Evolutionary conservation across 2,329 filamentous ascomycete species (phyloP).

Genomic region (Trichoderma simmonsii): DNA sequence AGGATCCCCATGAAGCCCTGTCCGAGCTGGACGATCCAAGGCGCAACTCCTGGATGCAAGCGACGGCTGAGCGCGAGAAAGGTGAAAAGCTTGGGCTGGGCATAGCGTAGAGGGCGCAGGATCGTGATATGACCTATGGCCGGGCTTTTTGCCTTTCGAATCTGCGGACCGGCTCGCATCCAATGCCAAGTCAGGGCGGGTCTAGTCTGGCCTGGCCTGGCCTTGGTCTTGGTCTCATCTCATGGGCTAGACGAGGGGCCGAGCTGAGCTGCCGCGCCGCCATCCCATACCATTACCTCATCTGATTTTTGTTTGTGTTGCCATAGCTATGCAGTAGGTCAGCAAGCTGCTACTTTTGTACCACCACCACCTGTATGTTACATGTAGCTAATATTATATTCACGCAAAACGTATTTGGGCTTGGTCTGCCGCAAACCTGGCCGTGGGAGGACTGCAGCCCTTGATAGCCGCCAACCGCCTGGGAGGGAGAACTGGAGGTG

Average conservation of each 20-base stretch:
- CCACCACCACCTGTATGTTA: background rate
- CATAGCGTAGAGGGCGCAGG: background rate
- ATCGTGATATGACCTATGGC: background rate
- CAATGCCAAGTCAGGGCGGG: background rate
- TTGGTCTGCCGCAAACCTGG: background rate
- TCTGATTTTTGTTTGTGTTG: background rate
- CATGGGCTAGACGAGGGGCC: conserved; percentile 4
- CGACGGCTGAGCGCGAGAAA: background rate
- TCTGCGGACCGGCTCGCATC: background rate
- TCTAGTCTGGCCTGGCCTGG: background rate
- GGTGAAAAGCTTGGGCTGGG: background rate
- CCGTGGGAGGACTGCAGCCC: too few species aligned
- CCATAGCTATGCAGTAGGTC: background rate
- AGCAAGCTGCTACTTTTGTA: background rate
- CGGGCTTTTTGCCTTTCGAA: background rate
- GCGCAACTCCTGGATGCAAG: background rate
- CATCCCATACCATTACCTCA: background rate
- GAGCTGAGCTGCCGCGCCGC: background rate
- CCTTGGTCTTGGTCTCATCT: background rate
- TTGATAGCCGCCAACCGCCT: background rate
- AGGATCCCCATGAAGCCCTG: conserved; percentile 11
- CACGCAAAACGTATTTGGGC: background rate
- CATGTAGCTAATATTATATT: background rate
- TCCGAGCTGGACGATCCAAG: background rate
- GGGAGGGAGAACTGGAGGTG: background rate